Evolutionary conservation across 805 yeast genomes (phyloP).

Genomic region (Cyberlindnera galapagoensis): DNA sequence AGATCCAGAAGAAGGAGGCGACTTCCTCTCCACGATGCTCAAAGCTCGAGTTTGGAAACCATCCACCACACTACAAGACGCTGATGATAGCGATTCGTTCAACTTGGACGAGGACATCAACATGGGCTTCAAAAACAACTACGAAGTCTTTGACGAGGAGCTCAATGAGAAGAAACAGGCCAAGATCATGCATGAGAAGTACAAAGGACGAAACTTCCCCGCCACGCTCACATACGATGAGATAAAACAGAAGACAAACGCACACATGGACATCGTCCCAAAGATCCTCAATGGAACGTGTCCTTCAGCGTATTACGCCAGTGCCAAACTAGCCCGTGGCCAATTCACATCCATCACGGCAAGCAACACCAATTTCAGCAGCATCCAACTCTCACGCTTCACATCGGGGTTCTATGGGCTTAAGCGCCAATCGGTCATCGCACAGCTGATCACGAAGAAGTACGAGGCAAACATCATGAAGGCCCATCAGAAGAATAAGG

Average conservation of each 20-base stretch:
- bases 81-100: conserved; percentile 1
- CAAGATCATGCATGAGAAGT: conserved; percentile 14
- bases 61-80: not conserved
- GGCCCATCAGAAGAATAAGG: conserved; percentile 29
- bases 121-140: conserved; percentile 8
- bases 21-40: conserved; percentile 9
- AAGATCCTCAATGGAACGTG: conserved; percentile 37
- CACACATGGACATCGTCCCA: conserved; percentile 30
- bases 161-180: conserved; percentile 13
- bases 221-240: conserved; percentile 23
- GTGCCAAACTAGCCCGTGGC: conserved; percentile 38
- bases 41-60: conserved; percentile 10
- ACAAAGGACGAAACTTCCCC: conserved; percentile 20
- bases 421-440: conserved; percentile 46
- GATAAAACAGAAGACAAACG: conserved; percentile 25
- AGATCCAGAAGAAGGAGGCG: conserved; percentile 4
- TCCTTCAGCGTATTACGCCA: conserved; percentile 42
- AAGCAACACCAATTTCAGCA: conserved; percentile 34
- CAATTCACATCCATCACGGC: conserved; percentile 37
- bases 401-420: conserved; percentile 58
- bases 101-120: conserved; percentile 13
- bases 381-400: conserved; percentile 38
- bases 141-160: conserved; percentile 15
- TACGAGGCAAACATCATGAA: conserved; percentile 27
- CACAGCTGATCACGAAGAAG: conserved; percentile 33